Base-by-base conservation (phyloP, 78 protist genomes). In the Guillardia theta region DNA sequence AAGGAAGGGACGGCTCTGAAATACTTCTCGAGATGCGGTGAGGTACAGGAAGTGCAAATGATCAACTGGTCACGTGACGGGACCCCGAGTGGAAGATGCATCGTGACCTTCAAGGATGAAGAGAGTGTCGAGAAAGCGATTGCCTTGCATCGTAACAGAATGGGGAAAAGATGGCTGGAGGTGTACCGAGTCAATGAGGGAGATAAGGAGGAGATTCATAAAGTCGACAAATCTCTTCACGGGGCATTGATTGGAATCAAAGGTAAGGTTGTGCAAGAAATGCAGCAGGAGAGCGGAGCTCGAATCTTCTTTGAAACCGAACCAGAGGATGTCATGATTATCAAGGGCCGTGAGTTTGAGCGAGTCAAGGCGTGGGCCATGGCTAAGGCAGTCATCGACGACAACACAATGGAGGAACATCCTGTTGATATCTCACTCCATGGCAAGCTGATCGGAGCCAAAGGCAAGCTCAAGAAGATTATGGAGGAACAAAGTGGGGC, bases 101-200 rank as follows among this genome's bases (percentile, higher is more conserved):
- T 70, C 41, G 83, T 70, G 45, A 70, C 83, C 41, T 70, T 70
- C 41, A 43, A 70, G 83, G 83, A 70, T 43, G 22, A 70, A 43
- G 83, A 24, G 83, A 70, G 83, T 24, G 83, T 70, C 46, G 83
- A 70, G 45, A 70, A 70, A 43, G 83, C 83, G 83, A 70, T 70
- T 36, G 36, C n/a, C 45, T 43, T 70, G 83, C 83, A 70, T 6
- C 83, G 83, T 24, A 70, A 70, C 83, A 12, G 41, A 22, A 70
- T 70, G 83, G 83, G 83, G n/a, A 70, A 33, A 24, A 36, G 83
- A 36, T 70, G 83, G 83, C 83, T 70, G 46, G 83, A 70, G 22
- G 83, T 70, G 83, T 70, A 70, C 83, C 83, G 83, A 36, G 83
- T 70, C 1, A 70, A 70, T 43, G 83, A 70, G 83, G 83, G 83